Evolutionary conservation across 805 yeast genomes (phyloP), one percentile per base, ranked within the genome.

Genomic region (Starmerella scarabaei): DNA sequence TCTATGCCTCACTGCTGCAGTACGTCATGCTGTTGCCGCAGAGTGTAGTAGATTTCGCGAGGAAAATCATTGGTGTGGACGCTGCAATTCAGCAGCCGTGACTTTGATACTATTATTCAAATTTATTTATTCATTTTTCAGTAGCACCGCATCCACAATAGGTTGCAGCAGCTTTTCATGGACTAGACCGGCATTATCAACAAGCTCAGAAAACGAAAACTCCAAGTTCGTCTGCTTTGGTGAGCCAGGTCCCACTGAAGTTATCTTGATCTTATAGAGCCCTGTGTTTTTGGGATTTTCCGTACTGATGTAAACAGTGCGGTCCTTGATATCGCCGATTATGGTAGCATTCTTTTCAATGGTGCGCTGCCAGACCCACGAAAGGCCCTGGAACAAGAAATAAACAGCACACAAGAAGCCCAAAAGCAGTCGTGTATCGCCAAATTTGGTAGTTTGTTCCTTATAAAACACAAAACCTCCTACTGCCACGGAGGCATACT

Each of bases 1-100:
- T 73, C 28, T 82, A 82, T 56, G 79, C 80, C 0, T 71, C 72
- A 43, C 55, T 80, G 30, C 48, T 81, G n/a, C 91, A 91, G 0
- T 44, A 77, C 2, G 63, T 80, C 36, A 64, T 81, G 43, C 26
- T 74, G 0, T 58, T 73, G 7, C 86, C 86, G 1, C 78, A 85
- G 81, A 80, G 79, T 1, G 20, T 79, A 1, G 72, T 67, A 7
- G 75, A 70, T 45, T 11, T 63, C 1, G 60, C 67, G 2, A 57
- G 93, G 37, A 56, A 61, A 45, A 44, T 71, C 5, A 69, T 80
- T n/a, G 80, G 81, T 1, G 72, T 80, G 53, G 91, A 81, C 55
- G 50, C 50, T 9, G 63, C 54, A 2, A 29, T 27, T 12, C 21
- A 31, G 27, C 6, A 4, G 18, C 27, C 24, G 6, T 17, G 24